A percentile compares a stretch with the other conserved stretches of the same genome.
These are phyloP conservation scores for Discostella stelligeroides DNA, from an alignment of 108 stramenopile genomes.

Conservation along the genomic window DNA sequence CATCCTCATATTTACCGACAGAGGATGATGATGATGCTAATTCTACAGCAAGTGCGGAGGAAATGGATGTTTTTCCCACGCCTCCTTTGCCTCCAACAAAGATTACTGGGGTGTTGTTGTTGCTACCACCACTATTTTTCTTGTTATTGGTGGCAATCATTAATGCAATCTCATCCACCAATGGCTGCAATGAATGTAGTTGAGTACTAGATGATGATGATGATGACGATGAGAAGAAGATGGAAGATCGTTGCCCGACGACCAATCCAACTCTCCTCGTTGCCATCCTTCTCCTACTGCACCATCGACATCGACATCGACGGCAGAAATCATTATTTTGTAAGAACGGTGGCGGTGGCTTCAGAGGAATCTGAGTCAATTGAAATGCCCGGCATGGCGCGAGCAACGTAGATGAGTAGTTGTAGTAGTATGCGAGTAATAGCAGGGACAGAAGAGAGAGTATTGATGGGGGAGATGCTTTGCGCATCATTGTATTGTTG, in stretches of 20 bases:
- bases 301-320: too few relatives aligned
- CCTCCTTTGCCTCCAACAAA: slow-evolving; percentile 50
- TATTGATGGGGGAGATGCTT: background rate
- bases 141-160: slow-evolving; percentile 6
- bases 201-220: background rate
- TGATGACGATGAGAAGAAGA: background rate
- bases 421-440: background rate
- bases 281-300: too few relatives aligned
- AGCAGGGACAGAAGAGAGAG: background rate
- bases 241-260: too few relatives aligned
- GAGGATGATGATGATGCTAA: slow-evolving; percentile 77
- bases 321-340: background rate
- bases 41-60: slow-evolving; percentile 82
- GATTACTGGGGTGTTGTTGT: slow-evolving; percentile 24
- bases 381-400: background rate
- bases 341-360: too few relatives aligned
- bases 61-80: slow-evolving; percentile 84
- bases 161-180: slow-evolving; percentile 22
- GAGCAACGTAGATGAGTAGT: background rate
- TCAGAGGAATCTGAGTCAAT: too few relatives aligned
- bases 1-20: slow-evolving; percentile 60
- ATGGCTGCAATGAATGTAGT: slow-evolving; percentile 15
- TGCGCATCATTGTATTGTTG: background rate
- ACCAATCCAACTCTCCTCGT: too few relatives aligned
- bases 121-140: background rate